Base-by-base conservation (phyloP, 306 rosid species). In the Lathyrus tuberosus region DNA sequence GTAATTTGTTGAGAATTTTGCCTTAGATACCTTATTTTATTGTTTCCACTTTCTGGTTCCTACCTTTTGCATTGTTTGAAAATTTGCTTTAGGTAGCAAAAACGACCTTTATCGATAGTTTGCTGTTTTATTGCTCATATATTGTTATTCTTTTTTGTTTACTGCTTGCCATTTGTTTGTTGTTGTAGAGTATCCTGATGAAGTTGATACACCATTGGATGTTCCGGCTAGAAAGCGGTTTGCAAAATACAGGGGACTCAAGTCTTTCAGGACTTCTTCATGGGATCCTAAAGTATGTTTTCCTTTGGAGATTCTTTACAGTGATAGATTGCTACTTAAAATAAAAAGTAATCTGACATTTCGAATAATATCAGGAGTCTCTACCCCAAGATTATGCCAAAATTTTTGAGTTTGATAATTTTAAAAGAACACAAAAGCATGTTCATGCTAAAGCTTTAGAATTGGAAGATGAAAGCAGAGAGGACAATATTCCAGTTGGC, bases 191-290 rank as follows among this genome's bases (percentile, higher is more conserved):
- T 89, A 67, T 79, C 99, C 99, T 0, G 99, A 94, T 82, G 99
- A 94, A 86, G 96, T 94, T 44, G 99, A 94, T 79, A 86, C 99
- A 60, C 99, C 99, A 13, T 7, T 94, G 49, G 99, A 94, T 52
- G 69, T 73, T 70, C 87, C 92, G 69, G 96, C 97, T 65, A 89
- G 95, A 79, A 84, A 86, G 78, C 91, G 97, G 30, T 94, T 88
- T 79, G 92, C 91, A 8, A 94, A 89, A 76, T 94, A 91, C 54
- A 88, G 99, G 81, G 99, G 99, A 62, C 92, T 94, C 43, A 94
- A 91, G 83, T 94, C 99, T 76, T 94, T 91, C 76, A 85, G 97
- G 81, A 94, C 97, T 37, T 94, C 99, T 24, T 77, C 92, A 41
- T 94, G 99, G 97, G 99, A 94, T 82, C 88, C 99, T 77, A 91